These are phyloP conservation scores for Aspergillus awamori DNA, from an alignment of 2,329 filamentous ascomycete genomes.

Conservation along the genomic window DNA sequence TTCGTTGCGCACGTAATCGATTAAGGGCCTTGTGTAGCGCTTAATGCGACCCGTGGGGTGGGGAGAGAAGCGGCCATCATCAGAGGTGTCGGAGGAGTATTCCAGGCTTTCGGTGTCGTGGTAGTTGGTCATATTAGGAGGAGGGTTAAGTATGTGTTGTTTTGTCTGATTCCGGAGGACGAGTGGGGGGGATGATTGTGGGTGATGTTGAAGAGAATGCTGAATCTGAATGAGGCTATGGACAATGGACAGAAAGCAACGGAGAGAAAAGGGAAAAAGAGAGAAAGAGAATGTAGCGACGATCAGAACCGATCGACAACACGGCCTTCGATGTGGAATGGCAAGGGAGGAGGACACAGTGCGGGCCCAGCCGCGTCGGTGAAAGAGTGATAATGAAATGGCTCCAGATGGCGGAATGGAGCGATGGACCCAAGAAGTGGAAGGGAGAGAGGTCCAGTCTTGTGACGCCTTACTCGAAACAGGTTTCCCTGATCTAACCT, in stretches of 20 bases:
- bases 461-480: constrained; percentile 1
- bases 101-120: constrained; percentile 32
- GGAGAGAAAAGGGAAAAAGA: not conserved
- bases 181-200: not conserved
- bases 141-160: not conserved
- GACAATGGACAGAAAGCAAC: not conserved
- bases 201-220: not conserved
- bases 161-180: no score
- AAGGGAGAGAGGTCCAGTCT: not conserved
- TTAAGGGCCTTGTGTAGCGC: constrained; percentile 34
- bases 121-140: not conserved
- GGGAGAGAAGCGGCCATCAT: constrained; percentile 23
- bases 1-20: constrained; percentile 44
- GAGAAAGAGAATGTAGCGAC: not conserved
- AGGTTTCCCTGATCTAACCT: not conserved
- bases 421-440: not conserved
- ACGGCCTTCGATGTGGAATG: not conserved
- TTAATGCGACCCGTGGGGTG: constrained; percentile 17
- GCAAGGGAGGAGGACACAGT: not conserved
- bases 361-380: not conserved
- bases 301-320: not conserved
- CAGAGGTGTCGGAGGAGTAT: constrained; percentile 38
- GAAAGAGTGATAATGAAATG: not conserved
- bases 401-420: not conserved
- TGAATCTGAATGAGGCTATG: not conserved